A percentile compares a stretch with the other conserved stretches of the same genome.
phyloP scores from a whole-genome alignment of 2,329 filamentous ascomycete genomes.

The Lachnellula occidentalis region DNA sequence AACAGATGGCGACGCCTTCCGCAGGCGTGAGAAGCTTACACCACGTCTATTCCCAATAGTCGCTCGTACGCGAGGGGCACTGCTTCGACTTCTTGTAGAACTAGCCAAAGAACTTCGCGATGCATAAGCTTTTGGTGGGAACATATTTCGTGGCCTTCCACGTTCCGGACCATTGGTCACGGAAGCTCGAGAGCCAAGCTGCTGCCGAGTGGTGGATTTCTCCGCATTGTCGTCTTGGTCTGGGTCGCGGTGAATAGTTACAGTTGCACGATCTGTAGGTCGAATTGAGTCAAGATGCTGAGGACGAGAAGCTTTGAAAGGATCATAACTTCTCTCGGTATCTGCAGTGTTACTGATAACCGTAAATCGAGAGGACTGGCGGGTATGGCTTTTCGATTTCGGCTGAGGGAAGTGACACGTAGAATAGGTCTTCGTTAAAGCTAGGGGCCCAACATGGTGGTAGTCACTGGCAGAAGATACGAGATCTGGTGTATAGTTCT shows the following conservation, averaged over 20 bases:
- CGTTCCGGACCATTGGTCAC: slow-evolving; percentile 8
- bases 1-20: slow-evolving; percentile 24
- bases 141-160: slow-evolving; percentile 10
- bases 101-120: slow-evolving; percentile 44
- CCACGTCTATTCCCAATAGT: slow-evolving; percentile 53
- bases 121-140: slow-evolving; percentile 29
- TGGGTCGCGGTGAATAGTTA: slow-evolving; percentile 26
- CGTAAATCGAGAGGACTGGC: slow-evolving; percentile 56
- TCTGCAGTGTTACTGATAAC: slow-evolving; percentile 54
- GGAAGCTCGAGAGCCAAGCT: slow-evolving; percentile 7
- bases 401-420: slow-evolving; percentile 53
- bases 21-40: slow-evolving; percentile 57
- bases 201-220: background rate
- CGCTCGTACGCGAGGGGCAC: slow-evolving; percentile 32
- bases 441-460: slow-evolving; percentile 64
- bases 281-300: slow-evolving; percentile 40
- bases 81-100: slow-evolving; percentile 35
- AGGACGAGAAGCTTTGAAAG: slow-evolving; percentile 59
- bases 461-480: slow-evolving; percentile 88
- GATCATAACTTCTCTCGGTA: slow-evolving; percentile 73
- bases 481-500: slow-evolving; percentile 78
- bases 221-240: background rate
- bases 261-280: slow-evolving; percentile 33
- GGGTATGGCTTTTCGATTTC: slow-evolving; percentile 42
- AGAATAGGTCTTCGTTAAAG: slow-evolving; percentile 55